Percentiles rank a stretch among this genome's conserved stretches.
These are phyloP conservation scores for Russula earlei DNA, from an alignment of 768 basidiomycete genomes.

Conservation along the genomic window DNA sequence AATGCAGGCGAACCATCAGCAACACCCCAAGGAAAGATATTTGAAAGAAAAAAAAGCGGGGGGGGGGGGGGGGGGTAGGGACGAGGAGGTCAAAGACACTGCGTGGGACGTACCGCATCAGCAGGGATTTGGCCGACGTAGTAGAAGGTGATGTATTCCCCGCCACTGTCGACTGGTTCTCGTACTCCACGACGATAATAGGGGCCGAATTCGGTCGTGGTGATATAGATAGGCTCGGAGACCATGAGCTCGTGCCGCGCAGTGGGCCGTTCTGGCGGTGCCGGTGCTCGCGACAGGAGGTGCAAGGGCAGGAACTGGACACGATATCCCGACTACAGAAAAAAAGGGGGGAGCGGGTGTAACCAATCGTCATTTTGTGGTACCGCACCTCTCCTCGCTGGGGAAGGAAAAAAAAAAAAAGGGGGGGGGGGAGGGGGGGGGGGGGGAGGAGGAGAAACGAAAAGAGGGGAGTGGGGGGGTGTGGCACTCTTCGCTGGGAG, in stretches of 20 bases:
- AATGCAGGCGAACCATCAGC: no score
- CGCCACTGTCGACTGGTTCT: constrained; percentile 23
- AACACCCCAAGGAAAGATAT: no score
- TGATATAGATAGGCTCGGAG: constrained; percentile 40
- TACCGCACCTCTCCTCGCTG: neutral
- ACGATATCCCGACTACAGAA: constrained; percentile 40
- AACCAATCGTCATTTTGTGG: neutral
- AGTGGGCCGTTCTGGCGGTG: constrained; percentile 18
- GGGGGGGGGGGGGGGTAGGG: neutral
- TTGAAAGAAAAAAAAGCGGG: no score
- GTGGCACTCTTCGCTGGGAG: no score
- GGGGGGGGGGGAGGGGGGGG: neutral
- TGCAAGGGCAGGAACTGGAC: constrained; percentile 39
- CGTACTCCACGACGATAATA: constrained; percentile 1
- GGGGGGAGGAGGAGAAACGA: no score
- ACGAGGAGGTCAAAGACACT: no score
- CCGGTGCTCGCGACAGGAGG: constrained; percentile 35
- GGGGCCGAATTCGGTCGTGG: constrained; percentile 26
- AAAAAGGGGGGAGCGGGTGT: neutral
- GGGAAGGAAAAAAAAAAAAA: neutral
- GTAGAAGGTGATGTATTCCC: constrained; percentile 49
- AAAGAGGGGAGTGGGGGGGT: no score
- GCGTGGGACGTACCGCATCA: constrained; percentile 46
- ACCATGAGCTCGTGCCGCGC: constrained; percentile 16
- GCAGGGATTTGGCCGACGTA: constrained; percentile 44